Conservation (phyloP, 2,329 filamentous ascomycete species). For the Xenoacremonium recifei region DNA sequence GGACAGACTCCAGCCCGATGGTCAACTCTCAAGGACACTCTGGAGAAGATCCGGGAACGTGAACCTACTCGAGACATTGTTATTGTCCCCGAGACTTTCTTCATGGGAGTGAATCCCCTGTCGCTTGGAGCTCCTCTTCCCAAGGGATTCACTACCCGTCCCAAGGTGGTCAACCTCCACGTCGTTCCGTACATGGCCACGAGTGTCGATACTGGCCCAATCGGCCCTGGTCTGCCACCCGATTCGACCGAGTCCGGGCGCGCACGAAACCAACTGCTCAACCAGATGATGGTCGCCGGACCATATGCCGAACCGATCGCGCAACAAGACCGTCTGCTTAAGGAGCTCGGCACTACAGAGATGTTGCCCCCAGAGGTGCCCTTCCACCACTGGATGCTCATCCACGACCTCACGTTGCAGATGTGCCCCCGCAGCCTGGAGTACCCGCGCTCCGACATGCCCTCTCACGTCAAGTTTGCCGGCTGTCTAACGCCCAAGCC, state of each 20-base stretch:
- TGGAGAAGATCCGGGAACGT: slow-evolving; percentile 31
- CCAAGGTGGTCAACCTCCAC: slow-evolving; percentile 39
- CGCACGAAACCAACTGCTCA: slow-evolving; percentile 29
- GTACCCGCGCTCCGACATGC: slow-evolving; percentile 35
- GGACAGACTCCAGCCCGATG: slow-evolving; percentile 31
- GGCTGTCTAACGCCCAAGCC: slow-evolving; percentile 39
- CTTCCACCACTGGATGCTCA: slow-evolving; percentile 27
- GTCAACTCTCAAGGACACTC: slow-evolving; percentile 31
- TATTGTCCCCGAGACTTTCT: slow-evolving; percentile 41
- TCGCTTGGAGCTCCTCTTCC: slow-evolving; percentile 36
- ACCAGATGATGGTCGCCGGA: slow-evolving; percentile 19
- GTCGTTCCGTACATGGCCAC: slow-evolving; percentile 33
- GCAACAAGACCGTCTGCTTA: slow-evolving; percentile 24
- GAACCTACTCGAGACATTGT: slow-evolving; percentile 38
- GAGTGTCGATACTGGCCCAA: slow-evolving; percentile 39
- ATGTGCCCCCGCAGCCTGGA: slow-evolving; percentile 39
- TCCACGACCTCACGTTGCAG: slow-evolving; percentile 34
- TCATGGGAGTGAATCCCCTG: slow-evolving; percentile 37
- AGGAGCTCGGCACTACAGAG: slow-evolving; percentile 26
- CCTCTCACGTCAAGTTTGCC: slow-evolving; percentile 39
- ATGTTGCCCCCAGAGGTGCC: slow-evolving; percentile 12
- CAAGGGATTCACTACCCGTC: slow-evolving; percentile 33
- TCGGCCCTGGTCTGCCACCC: slow-evolving; percentile 37
- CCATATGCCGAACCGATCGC: slow-evolving; percentile 22
- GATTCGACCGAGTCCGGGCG: slow-evolving; percentile 35